Conservation (phyloP, 441 rosid genomes). For the Erysimum cheiri region DNA sequence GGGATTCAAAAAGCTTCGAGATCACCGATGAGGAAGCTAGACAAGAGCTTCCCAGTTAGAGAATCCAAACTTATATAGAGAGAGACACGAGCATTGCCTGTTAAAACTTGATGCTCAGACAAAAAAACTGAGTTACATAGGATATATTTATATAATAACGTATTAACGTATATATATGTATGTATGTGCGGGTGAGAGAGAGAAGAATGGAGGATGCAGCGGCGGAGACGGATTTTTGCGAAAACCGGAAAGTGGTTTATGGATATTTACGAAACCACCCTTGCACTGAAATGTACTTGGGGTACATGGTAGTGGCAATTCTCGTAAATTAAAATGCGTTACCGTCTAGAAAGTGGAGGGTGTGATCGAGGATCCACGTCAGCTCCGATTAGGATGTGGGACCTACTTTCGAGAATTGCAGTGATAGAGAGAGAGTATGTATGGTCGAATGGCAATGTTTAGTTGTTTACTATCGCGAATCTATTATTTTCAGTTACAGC, state of each 20-base stretch:
- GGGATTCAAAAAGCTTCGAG: constrained; percentile 12
- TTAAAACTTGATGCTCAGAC: constrained; percentile 14
- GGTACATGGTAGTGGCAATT: constrained; percentile 17
- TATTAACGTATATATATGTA: background rate
- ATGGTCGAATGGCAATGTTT: too few relatives aligned
- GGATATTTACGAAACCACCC: constrained; percentile 13
- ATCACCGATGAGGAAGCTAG: constrained; percentile 19
- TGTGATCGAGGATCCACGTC: constrained; percentile 33
- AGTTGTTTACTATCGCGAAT: too few relatives aligned
- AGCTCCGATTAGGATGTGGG: background rate
- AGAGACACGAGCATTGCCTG: constrained; percentile 33
- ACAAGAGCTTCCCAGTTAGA: constrained; percentile 10
- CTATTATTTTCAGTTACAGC: background rate
- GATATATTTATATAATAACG: background rate
- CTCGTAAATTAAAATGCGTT: constrained; percentile 2
- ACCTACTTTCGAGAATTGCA: background rate
- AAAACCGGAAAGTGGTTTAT: background rate
- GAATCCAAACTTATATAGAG: constrained; percentile 9
- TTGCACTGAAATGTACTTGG: background rate
- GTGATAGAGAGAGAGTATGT: background rate
- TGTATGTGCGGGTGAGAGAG: background rate
- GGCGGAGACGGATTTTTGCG: constrained; percentile 38
- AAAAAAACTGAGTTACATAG: background rate
- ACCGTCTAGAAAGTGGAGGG: background rate
- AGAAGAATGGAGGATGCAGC: constrained; percentile 30